A percentile compares a stretch with the other conserved stretches of the same genome.
phyloP scores from a whole-genome alignment of 768 basidiomycete genomes.

The Rhodotorula paludigena region DNA sequence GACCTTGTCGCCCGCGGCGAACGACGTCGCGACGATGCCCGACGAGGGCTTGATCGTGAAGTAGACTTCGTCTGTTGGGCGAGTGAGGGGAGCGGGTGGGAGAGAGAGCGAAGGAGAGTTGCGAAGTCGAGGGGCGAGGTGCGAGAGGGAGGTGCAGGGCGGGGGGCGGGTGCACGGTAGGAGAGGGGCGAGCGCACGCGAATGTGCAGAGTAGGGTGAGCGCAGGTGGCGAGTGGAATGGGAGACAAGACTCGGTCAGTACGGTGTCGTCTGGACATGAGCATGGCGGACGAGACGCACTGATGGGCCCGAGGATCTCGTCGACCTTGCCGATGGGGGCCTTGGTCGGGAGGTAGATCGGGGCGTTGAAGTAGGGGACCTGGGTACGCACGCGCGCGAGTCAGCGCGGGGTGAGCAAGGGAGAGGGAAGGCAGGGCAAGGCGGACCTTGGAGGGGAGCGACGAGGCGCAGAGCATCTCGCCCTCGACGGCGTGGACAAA shows the following conservation, averaged over 20 bases:
- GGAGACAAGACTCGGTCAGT: not conserved
- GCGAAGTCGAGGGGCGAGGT: not conserved
- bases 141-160: not conserved
- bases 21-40: constrained; percentile 90
- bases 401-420: not conserved
- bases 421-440: not conserved
- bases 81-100: not conserved
- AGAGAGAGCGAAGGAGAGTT: not conserved
- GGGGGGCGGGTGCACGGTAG: not conserved
- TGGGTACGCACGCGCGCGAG: not conserved
- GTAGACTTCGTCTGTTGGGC: constrained; percentile 64
- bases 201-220: not conserved
- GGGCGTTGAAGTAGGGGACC: constrained; percentile 96
- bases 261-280: not conserved
- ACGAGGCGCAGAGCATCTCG: constrained; percentile 91
- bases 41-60: constrained; percentile 96
- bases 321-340: constrained; percentile 94
- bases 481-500: constrained; percentile 95
- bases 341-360: constrained; percentile 95
- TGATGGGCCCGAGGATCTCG: constrained; percentile 98
- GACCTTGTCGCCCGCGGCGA: constrained; percentile 96
- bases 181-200: not conserved
- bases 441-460: constrained; percentile 67
- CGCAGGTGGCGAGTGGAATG: too few species aligned
- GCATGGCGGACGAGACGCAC: constrained; percentile 45